phyloP scores from a whole-genome alignment of 345 rosid species.

The Eucalyptus polyanthemos region DNA sequence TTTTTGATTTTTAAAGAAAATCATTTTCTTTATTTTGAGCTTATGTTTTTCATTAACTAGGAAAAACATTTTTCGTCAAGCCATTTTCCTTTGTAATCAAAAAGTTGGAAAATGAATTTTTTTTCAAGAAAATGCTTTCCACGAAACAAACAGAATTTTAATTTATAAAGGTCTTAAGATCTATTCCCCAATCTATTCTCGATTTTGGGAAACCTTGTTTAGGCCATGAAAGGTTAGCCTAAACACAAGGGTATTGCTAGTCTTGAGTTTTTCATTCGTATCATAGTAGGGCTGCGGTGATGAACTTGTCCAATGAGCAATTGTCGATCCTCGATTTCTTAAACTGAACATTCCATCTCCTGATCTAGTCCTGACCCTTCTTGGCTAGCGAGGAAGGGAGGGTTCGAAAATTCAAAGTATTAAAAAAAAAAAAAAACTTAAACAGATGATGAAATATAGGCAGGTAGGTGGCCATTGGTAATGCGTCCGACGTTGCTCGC shows the following conservation, averaged over 20 bases:
- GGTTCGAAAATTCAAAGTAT: neutral
- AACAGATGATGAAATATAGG: neutral
- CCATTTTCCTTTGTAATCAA: neutral
- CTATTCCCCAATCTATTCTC: neutral
- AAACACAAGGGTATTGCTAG: neutral
- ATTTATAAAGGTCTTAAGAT: neutral
- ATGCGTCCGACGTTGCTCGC: neutral
- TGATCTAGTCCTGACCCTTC: neutral
- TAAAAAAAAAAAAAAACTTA: neutral
- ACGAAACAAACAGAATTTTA: rapidly evolving
- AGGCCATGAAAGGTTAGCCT: neutral
- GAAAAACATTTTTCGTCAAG: rapidly evolving
- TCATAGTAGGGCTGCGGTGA: neutral
- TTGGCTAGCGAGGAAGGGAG: neutral
- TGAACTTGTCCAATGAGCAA: neutral
- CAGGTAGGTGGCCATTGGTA: neutral
- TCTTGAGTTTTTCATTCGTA: neutral
- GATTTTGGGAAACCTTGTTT: neutral
- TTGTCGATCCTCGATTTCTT: neutral
- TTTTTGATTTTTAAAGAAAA: too few species aligned
- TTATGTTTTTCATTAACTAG: neutral
- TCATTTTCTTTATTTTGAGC: neutral
- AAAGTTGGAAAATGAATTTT: neutral
- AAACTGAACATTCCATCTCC: neutral
- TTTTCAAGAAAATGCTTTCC: neutral